phyloP scores from a whole-genome alignment of 306 rosid genomes.

The Herpetospermum pedunculosum region DNA sequence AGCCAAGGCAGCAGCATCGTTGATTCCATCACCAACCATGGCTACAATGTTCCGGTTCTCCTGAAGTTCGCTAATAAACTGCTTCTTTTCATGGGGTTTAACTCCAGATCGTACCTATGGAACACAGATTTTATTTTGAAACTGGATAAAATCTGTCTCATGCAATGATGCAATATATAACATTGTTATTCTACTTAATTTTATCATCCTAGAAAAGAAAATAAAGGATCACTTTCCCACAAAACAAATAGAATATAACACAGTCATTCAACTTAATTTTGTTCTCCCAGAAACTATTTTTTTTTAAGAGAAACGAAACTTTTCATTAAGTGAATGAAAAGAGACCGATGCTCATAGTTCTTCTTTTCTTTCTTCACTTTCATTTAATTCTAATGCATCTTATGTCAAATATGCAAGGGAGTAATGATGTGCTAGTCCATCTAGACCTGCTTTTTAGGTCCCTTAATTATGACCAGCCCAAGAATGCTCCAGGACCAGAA shows the following conservation, averaged over 20 bases:
- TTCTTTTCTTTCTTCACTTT: neutral
- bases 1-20: slow-evolving; percentile 98
- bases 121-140: neutral
- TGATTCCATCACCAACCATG: slow-evolving; percentile 98
- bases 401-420: neutral
- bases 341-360: too few species aligned
- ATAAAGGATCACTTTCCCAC: neutral
- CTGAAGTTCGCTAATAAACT: slow-evolving; percentile 58
- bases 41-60: slow-evolving; percentile 56
- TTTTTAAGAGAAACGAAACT: too few species aligned
- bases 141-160: neutral
- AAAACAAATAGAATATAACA: neutral
- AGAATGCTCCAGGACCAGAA: neutral
- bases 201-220: too few species aligned
- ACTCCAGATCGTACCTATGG: slow-evolving; percentile 75
- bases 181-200: neutral
- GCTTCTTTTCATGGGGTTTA: slow-evolving; percentile 72
- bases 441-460: neutral
- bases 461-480: neutral
- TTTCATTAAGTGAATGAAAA: too few species aligned
- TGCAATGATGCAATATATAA: neutral
- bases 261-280: neutral
- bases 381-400: neutral
- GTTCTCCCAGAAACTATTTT: too few species aligned
- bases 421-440: neutral